Base-by-base conservation (phyloP, 2,329 filamentous ascomycete genomes). In the Bisporella sp. region DNA sequence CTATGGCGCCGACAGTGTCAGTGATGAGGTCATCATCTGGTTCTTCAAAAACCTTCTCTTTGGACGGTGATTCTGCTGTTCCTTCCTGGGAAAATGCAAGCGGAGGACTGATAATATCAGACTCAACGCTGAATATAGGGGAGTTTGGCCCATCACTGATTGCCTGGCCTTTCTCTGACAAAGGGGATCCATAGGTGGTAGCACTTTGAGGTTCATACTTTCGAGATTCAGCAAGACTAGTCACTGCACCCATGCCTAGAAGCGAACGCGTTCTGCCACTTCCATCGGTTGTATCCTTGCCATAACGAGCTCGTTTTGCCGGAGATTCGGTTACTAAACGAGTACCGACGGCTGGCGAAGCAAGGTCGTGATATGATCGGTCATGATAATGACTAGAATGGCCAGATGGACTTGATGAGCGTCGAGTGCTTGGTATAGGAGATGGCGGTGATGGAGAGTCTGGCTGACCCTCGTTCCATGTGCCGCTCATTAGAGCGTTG, bases 1-100 rank as follows among this genome's bases (percentile, higher is more conserved):
- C 93, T 63, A 99, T 96, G 31, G 91, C 93, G 42, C 95, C 93
- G 52, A 99, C 90, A 9, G 93, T 99, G 71, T 99, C 93, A 3
- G 86, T 95, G 59, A 99, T 78, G 30, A 69, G 76, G 62, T 86
- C 78, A 54, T 89, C 63, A n/a, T 60, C 55, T 8, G 13, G n/a
- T 6, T 31, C 41, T 5, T 32, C 45, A 41, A 33, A 31, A 7
- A 32, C 37, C 11, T 37, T 51, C 11, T 32, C 43, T 11, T 56
- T 55, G 5, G 40, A 40, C 6, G 51, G 56, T 3, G 48, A 54
- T 32, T 60, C 57, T 9, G 53, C 55, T 21, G 55, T 58, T 41
- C 57, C 54, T 52, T 59, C 59, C 44, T 59, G 57, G 9, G 45
- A 52, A 31, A 57, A 59, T 28, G 50, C 45, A 28, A 52, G 41